Conservation (phyloP, 2,329 filamentous ascomycete species). For the Pestalotiopsis sp. region DNA sequence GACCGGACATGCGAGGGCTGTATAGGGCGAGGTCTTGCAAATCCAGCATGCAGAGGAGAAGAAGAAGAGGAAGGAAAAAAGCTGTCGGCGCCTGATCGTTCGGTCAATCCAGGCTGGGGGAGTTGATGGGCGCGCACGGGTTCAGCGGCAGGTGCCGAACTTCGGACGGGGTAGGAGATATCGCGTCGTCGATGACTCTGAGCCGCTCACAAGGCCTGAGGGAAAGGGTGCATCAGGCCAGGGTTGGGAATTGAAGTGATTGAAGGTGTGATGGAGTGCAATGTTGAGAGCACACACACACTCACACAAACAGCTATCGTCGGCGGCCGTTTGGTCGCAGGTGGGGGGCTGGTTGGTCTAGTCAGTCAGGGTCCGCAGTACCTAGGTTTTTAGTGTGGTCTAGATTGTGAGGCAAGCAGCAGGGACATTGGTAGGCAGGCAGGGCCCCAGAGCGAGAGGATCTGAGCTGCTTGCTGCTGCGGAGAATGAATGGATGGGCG, state of each 20-base stretch:
- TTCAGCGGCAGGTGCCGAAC: neutral
- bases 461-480: neutral
- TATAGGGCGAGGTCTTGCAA: neutral
- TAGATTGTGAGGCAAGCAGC: neutral
- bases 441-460: neutral
- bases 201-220: neutral
- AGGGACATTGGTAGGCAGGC: neutral
- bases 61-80: neutral
- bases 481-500: neutral
- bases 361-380: neutral
- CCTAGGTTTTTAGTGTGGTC: neutral
- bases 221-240: neutral
- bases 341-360: neutral
- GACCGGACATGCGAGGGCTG: neutral
- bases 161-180: neutral
- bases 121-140: neutral
- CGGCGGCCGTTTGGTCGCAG: neutral
- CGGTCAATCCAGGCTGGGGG: neutral
- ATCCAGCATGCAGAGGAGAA: neutral
- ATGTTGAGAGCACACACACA: neutral
- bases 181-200: neutral
- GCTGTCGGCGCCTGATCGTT: slow-evolving; percentile 3
- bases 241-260: neutral
- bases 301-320: neutral
- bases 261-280: neutral